Evolutionary conservation across 805 yeast genomes (phyloP).

Genomic region (Candida ulmi): DNA sequence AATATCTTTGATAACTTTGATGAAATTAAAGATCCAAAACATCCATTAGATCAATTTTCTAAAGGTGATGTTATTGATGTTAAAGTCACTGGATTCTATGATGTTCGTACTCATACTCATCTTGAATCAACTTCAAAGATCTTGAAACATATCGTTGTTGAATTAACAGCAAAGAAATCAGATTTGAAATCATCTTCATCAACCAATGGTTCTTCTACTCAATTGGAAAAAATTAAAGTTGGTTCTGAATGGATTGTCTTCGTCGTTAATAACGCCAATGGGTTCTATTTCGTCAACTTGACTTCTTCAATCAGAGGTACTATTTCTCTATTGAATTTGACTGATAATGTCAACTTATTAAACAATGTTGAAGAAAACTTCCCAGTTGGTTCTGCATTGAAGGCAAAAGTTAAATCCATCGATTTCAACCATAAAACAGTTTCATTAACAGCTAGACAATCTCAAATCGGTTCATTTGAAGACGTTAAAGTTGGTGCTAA

Average conservation of each 20-base stretch:
- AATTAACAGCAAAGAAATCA: conserved; percentile 51
- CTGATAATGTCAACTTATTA: conserved; percentile 44
- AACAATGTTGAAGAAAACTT: conserved; percentile 47
- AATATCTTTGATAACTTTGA: conserved; percentile 52
- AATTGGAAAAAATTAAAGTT: conserved; percentile 37
- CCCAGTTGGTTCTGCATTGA: conserved; percentile 70
- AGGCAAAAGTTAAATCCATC: conserved; percentile 46
- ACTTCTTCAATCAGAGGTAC: conserved; percentile 66
- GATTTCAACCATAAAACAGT: conserved; percentile 51
- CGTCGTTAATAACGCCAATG: conserved; percentile 58
- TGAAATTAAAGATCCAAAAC: conserved; percentile 50
- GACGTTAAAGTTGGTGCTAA: conserved; percentile 51
- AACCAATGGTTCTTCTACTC: conserved; percentile 26
- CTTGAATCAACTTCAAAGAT: conserved; percentile 57
- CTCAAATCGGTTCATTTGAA: conserved; percentile 33
- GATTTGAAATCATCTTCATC: conserved; percentile 26
- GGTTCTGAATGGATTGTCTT: conserved; percentile 54
- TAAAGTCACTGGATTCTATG: conserved; percentile 72
- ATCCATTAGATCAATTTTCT: conserved; percentile 56
- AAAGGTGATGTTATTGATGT: conserved; percentile 55
- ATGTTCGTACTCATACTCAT: conserved; percentile 61
- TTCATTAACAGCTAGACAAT: conserved; percentile 43
- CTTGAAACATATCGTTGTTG: conserved; percentile 53
- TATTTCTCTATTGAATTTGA: conserved; percentile 57
- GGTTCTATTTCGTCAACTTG: conserved; percentile 61